phyloP scores from a whole-genome alignment of 75 land plant genomes.

The Chamaecyparis obtusa region DNA sequence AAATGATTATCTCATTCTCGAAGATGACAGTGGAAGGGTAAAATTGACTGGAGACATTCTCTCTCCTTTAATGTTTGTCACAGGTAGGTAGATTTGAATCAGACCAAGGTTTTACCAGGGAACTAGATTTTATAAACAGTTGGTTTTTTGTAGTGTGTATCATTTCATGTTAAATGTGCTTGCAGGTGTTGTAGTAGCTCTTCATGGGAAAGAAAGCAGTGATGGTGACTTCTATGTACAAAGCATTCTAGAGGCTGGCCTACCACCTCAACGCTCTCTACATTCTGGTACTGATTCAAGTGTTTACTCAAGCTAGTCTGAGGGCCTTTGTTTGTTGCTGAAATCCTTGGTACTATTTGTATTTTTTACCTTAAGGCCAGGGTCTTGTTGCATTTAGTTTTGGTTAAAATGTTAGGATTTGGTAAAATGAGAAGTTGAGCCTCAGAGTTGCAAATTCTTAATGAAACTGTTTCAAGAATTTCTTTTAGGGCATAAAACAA shows the following conservation, averaged over 20 bases:
- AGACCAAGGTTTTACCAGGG: not conserved
- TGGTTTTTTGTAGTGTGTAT: slow-evolving; percentile 13
- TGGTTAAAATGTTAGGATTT: not conserved
- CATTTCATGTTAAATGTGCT: not conserved
- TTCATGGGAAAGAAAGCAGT: slow-evolving; percentile 75
- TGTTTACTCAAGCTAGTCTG: not conserved
- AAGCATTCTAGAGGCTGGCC: slow-evolving; percentile 85
- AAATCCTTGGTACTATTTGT: not conserved
- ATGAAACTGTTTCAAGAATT: not conserved
- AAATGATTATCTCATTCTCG: slow-evolving; percentile 84
- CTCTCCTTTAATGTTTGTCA: slow-evolving; percentile 68
- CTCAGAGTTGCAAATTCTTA: not conserved
- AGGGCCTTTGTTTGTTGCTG: not conserved
- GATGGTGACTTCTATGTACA: slow-evolving; percentile 85
- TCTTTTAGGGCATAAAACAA: not conserved
- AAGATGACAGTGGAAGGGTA: slow-evolving; percentile 99
- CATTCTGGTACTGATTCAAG: slow-evolving; percentile 7
- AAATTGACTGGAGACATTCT: slow-evolving; percentile 63
- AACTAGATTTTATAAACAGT: not conserved
- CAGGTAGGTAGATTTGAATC: slow-evolving; percentile 53
- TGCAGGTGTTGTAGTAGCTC: slow-evolving; percentile 81
- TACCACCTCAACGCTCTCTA: slow-evolving; percentile 65
- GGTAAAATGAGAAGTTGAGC: not conserved
- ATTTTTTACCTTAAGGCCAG: not conserved
- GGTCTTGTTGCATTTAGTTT: not conserved